Base-by-base conservation (phyloP, 1,284 basidiomycete genomes). In the Pterula multifida region DNA sequence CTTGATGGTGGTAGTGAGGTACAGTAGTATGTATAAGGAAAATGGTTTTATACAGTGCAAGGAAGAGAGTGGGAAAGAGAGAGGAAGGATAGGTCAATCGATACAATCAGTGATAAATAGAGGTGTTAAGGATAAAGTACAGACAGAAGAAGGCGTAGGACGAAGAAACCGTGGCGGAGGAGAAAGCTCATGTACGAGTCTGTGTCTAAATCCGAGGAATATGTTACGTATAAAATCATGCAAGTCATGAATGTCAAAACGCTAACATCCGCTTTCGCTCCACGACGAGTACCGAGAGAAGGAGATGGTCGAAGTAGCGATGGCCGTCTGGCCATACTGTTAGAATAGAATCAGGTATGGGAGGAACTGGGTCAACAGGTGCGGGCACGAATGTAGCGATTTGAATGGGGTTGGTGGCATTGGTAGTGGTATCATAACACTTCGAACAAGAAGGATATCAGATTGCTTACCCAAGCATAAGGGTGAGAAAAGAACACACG, bases 241-340 rank as follows among this genome's bases (percentile, higher is more conserved):
- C 28, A 6, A 6, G 15, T 15, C 6, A 32, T 32, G 28, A 15
- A 32, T 32, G 28, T 60, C 53, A 61, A 49, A 54, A 58, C 11
- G 57, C 58, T 11, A 63, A 49, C 25, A 62, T 66, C 53, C 68
- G 54, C 57, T 68, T 71, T 48, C 70, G 58, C 52, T 71, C 69
- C 1, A 73, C 58, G n/a, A 72, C 63, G 26, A 74, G 54, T 1
- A 69, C 66, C 1, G 70, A 72, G 1, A 73, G 51, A 2, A 73
- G 52, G 22, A 73, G 70, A 47, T 73, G 69, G 49, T 72, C 71
- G 51, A 74, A 65, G 26, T 62, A 57, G 47, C 64, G 63, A 49
- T 72, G 68, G 2, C 70, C 71, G 47, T 68, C 63, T 0, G 71
- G 70, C 48, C 69, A 71, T 3, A 73, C 61, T 0, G 69, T 72